Evolutionary conservation across 2,329 filamentous ascomycete species (phyloP).

Genomic region (Fusarium penzigii): DNA sequence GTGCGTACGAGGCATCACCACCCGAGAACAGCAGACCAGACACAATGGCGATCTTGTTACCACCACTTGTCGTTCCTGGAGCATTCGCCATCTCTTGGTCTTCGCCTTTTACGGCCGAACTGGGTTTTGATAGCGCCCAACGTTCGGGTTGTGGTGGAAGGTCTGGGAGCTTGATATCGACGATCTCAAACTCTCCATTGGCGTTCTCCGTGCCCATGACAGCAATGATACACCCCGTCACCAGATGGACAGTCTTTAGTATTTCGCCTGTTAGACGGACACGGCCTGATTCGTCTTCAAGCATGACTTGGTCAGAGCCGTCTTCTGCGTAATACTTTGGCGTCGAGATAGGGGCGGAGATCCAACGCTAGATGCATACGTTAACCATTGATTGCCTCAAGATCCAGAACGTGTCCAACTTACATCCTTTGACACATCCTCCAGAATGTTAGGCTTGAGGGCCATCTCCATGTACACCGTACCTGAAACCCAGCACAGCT

Average conservation of each 20-base stretch:
- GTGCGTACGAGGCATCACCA: conserved; percentile 67
- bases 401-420: conserved; percentile 22
- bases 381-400: neutral
- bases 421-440: conserved; percentile 92
- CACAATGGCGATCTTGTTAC: conserved; percentile 77
- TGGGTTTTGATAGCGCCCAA: conserved; percentile 67
- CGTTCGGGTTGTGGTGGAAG: conserved; percentile 78
- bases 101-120: conserved; percentile 40
- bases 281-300: conserved; percentile 94
- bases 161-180: conserved; percentile 88
- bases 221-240: conserved; percentile 93
- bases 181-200: conserved; percentile 88
- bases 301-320: conserved; percentile 69
- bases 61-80: conserved; percentile 36
- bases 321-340: conserved; percentile 73
- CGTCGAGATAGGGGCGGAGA: conserved; percentile 75
- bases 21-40: conserved; percentile 86
- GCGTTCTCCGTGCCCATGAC: conserved; percentile 92
- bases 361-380: conserved; percentile 68
- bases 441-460: conserved; percentile 91
- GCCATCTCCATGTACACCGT: conserved; percentile 98
- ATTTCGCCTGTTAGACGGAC: conserved; percentile 74
- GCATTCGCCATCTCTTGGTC: conserved; percentile 60
- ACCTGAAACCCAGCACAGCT: conserved; percentile 92
- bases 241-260: conserved; percentile 69